These are phyloP conservation scores for Triticum aestivum DNA, from an alignment of 176 grass and related monocot species.

Conservation along the genomic window DNA sequence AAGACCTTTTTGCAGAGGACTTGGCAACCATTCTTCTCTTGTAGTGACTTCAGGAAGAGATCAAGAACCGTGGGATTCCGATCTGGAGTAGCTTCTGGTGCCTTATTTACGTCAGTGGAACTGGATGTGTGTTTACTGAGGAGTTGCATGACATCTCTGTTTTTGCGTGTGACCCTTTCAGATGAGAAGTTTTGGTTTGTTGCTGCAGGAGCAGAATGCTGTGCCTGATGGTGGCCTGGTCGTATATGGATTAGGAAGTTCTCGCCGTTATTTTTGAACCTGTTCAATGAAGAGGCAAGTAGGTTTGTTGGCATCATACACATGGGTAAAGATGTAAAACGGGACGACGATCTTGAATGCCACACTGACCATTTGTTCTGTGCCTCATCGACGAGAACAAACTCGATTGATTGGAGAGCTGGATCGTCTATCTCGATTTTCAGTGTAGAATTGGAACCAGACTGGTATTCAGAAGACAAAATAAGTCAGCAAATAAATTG, in stretches of 20 bases:
- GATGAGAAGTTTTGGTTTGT: background rate
- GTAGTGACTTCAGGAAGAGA: slow-evolving; percentile 53
- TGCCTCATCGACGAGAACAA: slow-evolving; percentile 52
- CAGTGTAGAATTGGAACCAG: slow-evolving; percentile 45
- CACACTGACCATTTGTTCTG: slow-evolving; percentile 60
- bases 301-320: background rate
- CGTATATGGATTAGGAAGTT: slow-evolving; percentile 78
- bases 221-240: slow-evolving; percentile 6
- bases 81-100: slow-evolving; percentile 25
- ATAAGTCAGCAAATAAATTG: background rate
- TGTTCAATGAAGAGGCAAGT: slow-evolving; percentile 17
- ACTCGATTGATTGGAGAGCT: slow-evolving; percentile 56
- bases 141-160: slow-evolving; percentile 63
- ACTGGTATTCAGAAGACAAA: slow-evolving; percentile 17
- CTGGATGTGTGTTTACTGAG: slow-evolving; percentile 54
- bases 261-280: slow-evolving; percentile 84
- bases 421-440: slow-evolving; percentile 69
- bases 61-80: slow-evolving; percentile 48
- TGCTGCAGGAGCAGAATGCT: slow-evolving; percentile 50
- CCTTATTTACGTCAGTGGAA: slow-evolving; percentile 19
- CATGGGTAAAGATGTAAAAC: background rate
- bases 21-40: slow-evolving; percentile 34
- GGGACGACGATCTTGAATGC: background rate
- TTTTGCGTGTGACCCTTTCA: slow-evolving; percentile 71
- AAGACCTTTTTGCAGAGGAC: slow-evolving; percentile 70